These are phyloP conservation scores for Pyrenochaeta sp. DNA, from an alignment of 2,329 filamentous ascomycete genomes.

Conservation along the genomic window DNA sequence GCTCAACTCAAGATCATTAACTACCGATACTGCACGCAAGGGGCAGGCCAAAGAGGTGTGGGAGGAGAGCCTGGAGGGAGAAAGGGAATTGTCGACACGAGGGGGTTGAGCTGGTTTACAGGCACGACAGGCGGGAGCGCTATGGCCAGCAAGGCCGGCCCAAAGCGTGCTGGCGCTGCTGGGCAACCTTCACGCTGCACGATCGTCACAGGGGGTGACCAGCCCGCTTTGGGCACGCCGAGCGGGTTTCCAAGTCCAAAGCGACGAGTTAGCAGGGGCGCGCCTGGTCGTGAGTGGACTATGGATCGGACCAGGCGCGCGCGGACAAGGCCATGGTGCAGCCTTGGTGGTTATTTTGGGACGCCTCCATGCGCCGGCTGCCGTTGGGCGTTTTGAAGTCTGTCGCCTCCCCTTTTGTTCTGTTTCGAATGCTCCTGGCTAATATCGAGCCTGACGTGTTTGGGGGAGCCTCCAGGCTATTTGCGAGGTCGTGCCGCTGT, in stretches of 20 bases:
- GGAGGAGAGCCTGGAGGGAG: constrained; percentile 23
- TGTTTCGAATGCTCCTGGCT: constrained; percentile 29
- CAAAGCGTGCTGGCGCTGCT: constrained; percentile 6
- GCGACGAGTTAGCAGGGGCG: constrained; percentile 12
- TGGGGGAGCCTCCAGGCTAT: background rate
- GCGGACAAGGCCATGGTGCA: constrained; percentile 9
- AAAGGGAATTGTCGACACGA: constrained; percentile 18
- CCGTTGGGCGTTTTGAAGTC: constrained; percentile 28
- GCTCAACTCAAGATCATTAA: constrained; percentile 25
- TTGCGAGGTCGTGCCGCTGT: background rate
- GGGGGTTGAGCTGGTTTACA: constrained; percentile 33
- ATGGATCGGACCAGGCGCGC: constrained; percentile 8
- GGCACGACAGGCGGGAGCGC: constrained; percentile 27
- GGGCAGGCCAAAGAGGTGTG: constrained; percentile 25
- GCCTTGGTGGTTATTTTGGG: constrained; percentile 33
- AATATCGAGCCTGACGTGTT: constrained; percentile 3
- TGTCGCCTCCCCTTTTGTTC: constrained; percentile 12
- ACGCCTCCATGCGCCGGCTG: constrained; percentile 24
- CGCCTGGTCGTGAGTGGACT: constrained; percentile 14
- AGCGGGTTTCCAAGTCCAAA: constrained; percentile 19
- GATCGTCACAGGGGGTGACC: constrained; percentile 33
- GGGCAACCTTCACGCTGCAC: constrained; percentile 12
- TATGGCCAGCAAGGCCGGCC: constrained; percentile 12
- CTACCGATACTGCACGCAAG: constrained; percentile 24
- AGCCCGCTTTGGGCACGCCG: constrained; percentile 19